phyloP scores from a whole-genome alignment of 257 asterid genomes.

The Ajuga chamaepitys region DNA sequence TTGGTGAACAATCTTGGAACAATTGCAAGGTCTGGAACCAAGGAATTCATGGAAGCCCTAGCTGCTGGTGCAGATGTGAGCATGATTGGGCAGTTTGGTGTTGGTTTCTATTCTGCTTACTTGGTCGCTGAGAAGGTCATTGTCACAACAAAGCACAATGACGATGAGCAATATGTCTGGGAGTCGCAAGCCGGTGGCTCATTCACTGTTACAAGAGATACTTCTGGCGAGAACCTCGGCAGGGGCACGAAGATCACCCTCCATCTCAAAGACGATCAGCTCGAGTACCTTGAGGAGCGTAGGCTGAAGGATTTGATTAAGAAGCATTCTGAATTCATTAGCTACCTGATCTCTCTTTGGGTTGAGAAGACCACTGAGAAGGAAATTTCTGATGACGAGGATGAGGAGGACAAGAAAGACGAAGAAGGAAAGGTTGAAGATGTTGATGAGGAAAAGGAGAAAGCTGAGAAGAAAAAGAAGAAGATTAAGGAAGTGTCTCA shows the following conservation, averaged over 20 bases:
- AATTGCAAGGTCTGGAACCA: conserved; percentile 60
- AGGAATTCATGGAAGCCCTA: conserved; percentile 66
- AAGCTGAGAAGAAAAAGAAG: conserved; percentile 55
- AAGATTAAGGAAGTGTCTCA: conserved; percentile 57
- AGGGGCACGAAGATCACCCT: conserved; percentile 57
- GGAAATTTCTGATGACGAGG: conserved; percentile 68
- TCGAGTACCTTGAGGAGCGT: conserved; percentile 64
- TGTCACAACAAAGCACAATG: conserved; percentile 54
- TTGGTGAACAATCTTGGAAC: conserved; percentile 76
- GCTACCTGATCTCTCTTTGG: conserved; percentile 61
- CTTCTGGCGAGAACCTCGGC: conserved; percentile 45
- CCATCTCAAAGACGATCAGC: conserved; percentile 61
- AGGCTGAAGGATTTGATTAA: conserved; percentile 55
- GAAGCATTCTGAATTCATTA: conserved; percentile 67
- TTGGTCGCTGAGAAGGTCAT: conserved; percentile 65
- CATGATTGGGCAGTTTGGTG: conserved; percentile 74
- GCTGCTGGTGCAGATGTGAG: conserved; percentile 76
- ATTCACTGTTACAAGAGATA: conserved; percentile 54
- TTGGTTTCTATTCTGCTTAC: conserved; percentile 60
- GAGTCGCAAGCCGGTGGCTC: conserved; percentile 72
- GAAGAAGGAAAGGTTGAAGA: conserved; percentile 65
- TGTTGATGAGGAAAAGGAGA: conserved; percentile 57
- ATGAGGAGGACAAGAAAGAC: conserved; percentile 59
- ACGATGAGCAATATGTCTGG: conserved; percentile 67
- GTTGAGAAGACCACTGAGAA: conserved; percentile 56